These are phyloP conservation scores for Colletotrichum caudatum DNA, from an alignment of 2,329 filamentous ascomycete genomes.

Conservation along the genomic window DNA sequence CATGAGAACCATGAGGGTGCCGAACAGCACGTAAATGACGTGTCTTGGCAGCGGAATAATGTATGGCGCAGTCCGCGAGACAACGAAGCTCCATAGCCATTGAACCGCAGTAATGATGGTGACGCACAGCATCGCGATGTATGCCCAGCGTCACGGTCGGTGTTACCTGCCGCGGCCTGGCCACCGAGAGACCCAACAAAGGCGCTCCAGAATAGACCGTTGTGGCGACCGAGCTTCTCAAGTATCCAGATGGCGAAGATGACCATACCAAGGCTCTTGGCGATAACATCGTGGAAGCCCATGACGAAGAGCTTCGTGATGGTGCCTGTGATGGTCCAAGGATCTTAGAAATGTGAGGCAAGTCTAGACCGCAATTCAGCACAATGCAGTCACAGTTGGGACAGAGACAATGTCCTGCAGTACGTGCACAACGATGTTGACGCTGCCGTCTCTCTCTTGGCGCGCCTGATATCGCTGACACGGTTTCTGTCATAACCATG, in stretches of 20 bases:
- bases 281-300: slow-evolving; percentile 53
- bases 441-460: slow-evolving; percentile 66
- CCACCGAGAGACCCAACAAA: slow-evolving; percentile 49
- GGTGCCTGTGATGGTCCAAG: slow-evolving; percentile 50
- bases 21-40: slow-evolving; percentile 46
- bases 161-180: slow-evolving; percentile 59
- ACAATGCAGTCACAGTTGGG: not conserved
- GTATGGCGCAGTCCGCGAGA: slow-evolving; percentile 53
- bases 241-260: slow-evolving; percentile 58
- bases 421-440: slow-evolving; percentile 19
- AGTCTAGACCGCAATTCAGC: slow-evolving; percentile 45
- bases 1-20: slow-evolving; percentile 8
- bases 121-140: slow-evolving; percentile 57
- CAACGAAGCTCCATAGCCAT: slow-evolving; percentile 55
- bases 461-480: slow-evolving; percentile 63
- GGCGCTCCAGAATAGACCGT: slow-evolving; percentile 58
- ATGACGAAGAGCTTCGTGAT: slow-evolving; percentile 52
- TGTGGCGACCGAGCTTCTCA: slow-evolving; percentile 60
- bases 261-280: slow-evolving; percentile 52
- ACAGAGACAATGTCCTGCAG: not conserved
- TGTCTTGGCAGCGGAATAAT: slow-evolving; percentile 57
- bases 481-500: slow-evolving; percentile 58
- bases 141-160: slow-evolving; percentile 55
- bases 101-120: slow-evolving; percentile 50
- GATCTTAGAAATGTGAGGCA: slow-evolving; percentile 51